A percentile compares a stretch with the other conserved stretches of the same genome.
phyloP scores from a whole-genome alignment of 352 stramenopile genomes.

The Phytophthora palmivora region DNA sequence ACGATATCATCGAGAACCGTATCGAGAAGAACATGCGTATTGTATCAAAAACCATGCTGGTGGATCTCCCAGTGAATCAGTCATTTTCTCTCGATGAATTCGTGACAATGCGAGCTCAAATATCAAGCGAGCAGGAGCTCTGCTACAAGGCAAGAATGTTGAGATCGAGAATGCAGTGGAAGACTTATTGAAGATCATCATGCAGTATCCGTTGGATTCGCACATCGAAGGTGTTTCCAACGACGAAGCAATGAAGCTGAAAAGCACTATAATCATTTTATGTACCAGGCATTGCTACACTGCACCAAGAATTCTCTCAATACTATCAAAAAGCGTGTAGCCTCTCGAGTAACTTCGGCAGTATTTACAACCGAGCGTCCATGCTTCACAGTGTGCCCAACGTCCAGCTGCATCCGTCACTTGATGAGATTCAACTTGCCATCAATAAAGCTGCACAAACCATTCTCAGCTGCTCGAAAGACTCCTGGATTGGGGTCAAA shows the following conservation, averaged over 20 bases:
- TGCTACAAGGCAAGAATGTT: constrained; percentile 98
- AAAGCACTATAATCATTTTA: constrained; percentile 99
- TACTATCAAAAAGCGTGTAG: constrained; percentile 98
- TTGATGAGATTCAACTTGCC: constrained; percentile 98
- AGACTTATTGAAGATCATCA: constrained; percentile 97
- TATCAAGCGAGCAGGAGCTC: constrained; percentile 89
- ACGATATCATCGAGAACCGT: constrained; percentile 99
- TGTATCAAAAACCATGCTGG: constrained; percentile 97
- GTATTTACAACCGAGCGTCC: constrained; percentile 94
- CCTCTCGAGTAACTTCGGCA: constrained; percentile 87
- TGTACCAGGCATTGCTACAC: constrained; percentile 98
- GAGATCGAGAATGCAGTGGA: constrained; percentile 98
- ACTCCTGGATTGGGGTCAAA: constrained; percentile 95
- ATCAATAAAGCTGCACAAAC: constrained; percentile 98
- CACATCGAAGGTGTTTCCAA: constrained; percentile 94
- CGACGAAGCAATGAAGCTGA: constrained; percentile 96
- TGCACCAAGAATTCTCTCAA: constrained; percentile 99
- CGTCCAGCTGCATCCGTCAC: constrained; percentile 94
- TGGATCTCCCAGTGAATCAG: constrained; percentile 96
- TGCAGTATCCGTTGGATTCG: constrained; percentile 94
- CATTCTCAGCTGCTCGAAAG: constrained; percentile 97
- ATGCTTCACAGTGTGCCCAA: constrained; percentile 96
- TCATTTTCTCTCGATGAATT: constrained; percentile 99
- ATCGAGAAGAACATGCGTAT: constrained; percentile 99
- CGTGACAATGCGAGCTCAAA: constrained; percentile 97